Evolutionary conservation across 2,329 filamentous ascomycete genomes (phyloP), one percentile per base, ranked within the genome.

Genomic region (Macrophomina pseudophaseolina): DNA sequence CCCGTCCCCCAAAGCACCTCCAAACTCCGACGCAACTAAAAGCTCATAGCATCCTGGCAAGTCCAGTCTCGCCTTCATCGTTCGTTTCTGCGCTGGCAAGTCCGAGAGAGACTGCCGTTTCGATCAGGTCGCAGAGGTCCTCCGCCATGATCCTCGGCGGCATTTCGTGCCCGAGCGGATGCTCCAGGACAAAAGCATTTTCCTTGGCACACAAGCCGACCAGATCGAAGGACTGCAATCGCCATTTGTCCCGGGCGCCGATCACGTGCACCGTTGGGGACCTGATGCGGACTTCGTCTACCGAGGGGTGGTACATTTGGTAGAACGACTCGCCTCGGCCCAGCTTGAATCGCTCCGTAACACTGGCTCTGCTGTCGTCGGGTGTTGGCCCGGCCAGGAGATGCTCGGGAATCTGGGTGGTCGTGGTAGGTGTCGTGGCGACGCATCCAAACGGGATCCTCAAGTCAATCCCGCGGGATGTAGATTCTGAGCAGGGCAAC

Each of bases 321-420:
- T 72, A 69, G n/a, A 74, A 75, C 16, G 71, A 70, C 11, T 65
- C 59, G 8, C 62, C 67, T 5, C 73, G 74, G 72, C 71, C 72
- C 7, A n/a, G 12, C 52, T 63, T 49, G 42, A 63, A 51, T 46
- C 40, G 18, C 38, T 63, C 59, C 11, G n/a, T 63, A 1, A 63
- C 38, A 9, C 56, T 44, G 6, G 52, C 53, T n/a, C 9, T 14
- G n/a, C 23, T 42, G 28, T 23, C n/a, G 28, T 33, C 53, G 35
- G 18, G 35, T 3, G 35, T 44, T 8, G 28, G 12, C 28, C 53
- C 53, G 35, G 33, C 6, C n/a, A 42, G 4, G n/a, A 58, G 53
- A 58, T 58, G 40, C 53, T 58, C 9, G 9, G 53, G 53, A 3
- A 58, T 33, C 3, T 42, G 8, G 16, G 53, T 5, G 12, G 18